These are phyloP conservation scores for Alternaria atra DNA, from an alignment of 2,329 filamentous ascomycete genomes.

Conservation along the genomic window DNA sequence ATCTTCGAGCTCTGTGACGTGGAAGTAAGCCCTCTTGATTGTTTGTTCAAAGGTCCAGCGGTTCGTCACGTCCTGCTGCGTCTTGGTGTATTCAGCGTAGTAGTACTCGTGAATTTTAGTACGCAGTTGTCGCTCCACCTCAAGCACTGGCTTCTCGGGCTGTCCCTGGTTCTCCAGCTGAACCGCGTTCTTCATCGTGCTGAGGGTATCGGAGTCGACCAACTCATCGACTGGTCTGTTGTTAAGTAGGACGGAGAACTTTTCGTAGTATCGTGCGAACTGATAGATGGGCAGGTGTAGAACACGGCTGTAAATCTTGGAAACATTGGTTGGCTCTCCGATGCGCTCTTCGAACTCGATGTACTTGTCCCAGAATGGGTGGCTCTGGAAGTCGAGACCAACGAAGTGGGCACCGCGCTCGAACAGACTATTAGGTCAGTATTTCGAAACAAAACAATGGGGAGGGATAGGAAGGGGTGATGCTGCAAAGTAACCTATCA, in stretches of 20 bases:
- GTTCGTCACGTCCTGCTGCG: constrained; percentile 87
- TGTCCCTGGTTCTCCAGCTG: constrained; percentile 66
- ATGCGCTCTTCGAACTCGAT: constrained; percentile 95
- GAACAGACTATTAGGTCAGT: constrained; percentile 73
- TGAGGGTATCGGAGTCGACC: constrained; percentile 72
- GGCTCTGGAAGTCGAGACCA: constrained; percentile 90
- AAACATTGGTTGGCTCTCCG: constrained; percentile 67
- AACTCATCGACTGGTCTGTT: constrained; percentile 79
- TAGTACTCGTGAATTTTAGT: constrained; percentile 81
- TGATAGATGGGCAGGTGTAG: constrained; percentile 94
- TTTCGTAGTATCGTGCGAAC: constrained; percentile 93
- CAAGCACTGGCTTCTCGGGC: constrained; percentile 73
- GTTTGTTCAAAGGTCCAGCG: constrained; percentile 95
- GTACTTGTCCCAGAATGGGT: constrained; percentile 99
- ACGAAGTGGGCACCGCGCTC: constrained; percentile 86
- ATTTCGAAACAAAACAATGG: neutral
- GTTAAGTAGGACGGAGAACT: constrained; percentile 77
- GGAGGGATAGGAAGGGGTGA: constrained; percentile 6
- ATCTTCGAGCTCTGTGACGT: constrained; percentile 91
- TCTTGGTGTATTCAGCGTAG: constrained; percentile 80
- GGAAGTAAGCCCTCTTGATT: constrained; percentile 96
- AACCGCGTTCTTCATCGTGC: constrained; percentile 75
- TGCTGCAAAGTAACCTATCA: constrained; percentile 31
- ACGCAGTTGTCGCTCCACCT: constrained; percentile 84
- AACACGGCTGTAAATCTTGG: constrained; percentile 81